Evolutionary conservation across 1,284 basidiomycete genomes (phyloP).

Genomic region (Athelia sp.): DNA sequence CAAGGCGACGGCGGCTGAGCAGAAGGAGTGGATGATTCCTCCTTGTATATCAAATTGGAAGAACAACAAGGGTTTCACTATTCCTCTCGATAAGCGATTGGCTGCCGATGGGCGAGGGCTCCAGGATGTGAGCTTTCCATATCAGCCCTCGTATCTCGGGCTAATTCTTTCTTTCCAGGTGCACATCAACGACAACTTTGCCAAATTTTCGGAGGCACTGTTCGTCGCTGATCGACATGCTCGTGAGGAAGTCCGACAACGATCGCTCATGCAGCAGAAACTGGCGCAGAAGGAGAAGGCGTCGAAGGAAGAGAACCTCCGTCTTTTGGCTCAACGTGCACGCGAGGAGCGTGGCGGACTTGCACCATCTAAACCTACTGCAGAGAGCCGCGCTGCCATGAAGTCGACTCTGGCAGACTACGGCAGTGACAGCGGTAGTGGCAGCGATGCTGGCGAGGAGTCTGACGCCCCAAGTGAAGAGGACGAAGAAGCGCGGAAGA

Average conservation of each 20-base stretch:
- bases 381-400: constrained; percentile 60
- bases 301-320: constrained; percentile 93
- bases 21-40: constrained; percentile 99
- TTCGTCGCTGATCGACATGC: constrained; percentile 98
- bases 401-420: constrained; percentile 81
- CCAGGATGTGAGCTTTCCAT: constrained; percentile 73
- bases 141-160: background rate
- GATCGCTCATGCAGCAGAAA: constrained; percentile 96
- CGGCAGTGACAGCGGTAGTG: constrained; percentile 68
- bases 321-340: constrained; percentile 90
- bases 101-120: constrained; percentile 96
- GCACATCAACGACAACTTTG: constrained; percentile 99
- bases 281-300: constrained; percentile 98
- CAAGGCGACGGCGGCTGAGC: constrained; percentile 93
- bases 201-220: constrained; percentile 95
- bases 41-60: constrained; percentile 99
- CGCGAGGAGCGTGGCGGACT: constrained; percentile 90
- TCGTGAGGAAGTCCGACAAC: constrained; percentile 95
- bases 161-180: constrained; percentile 44
- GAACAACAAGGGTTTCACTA: constrained; percentile 99
- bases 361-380: constrained; percentile 49
- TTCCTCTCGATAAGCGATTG: constrained; percentile 96
- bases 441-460: constrained; percentile 34
- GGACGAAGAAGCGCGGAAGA: constrained; percentile 81
- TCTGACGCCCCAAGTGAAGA: constrained; percentile 54